A percentile compares a stretch with the other conserved stretches of the same genome.
Evolutionary conservation across 805 yeast genomes (phyloP).

Genomic region (Jamesozyma spencerorum): DNA sequence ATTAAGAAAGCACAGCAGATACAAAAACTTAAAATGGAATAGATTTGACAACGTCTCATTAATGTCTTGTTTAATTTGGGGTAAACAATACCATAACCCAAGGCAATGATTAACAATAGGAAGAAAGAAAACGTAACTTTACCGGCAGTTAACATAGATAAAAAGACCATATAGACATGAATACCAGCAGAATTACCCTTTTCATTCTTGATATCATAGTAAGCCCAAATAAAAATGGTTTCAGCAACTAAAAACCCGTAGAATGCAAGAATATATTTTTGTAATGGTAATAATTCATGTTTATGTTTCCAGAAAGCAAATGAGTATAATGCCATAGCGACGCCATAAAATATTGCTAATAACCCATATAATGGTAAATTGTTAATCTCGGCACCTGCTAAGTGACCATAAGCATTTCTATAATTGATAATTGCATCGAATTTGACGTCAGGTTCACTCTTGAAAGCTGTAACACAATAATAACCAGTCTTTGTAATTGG

Average conservation of each 20-base stretch:
- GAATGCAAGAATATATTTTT: slow-evolving; percentile 81
- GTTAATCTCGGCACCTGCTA: slow-evolving; percentile 86
- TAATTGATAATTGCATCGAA: slow-evolving; percentile 68
- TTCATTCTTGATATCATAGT: slow-evolving; percentile 73
- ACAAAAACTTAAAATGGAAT: slow-evolving; percentile 49
- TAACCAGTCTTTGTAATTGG: slow-evolving; percentile 71
- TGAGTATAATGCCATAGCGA: slow-evolving; percentile 71
- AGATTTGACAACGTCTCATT: slow-evolving; percentile 62
- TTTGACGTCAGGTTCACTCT: slow-evolving; percentile 33
- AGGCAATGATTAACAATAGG: slow-evolving; percentile 69
- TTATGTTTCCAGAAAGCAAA: slow-evolving; percentile 80
- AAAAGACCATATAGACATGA: slow-evolving; percentile 64
- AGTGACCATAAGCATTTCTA: slow-evolving; percentile 85
- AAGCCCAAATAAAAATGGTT: slow-evolving; percentile 82
- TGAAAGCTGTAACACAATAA: slow-evolving; percentile 76
- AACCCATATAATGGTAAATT: slow-evolving; percentile 83
- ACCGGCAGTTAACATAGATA: slow-evolving; percentile 69
- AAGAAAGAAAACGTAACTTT: slow-evolving; percentile 85
- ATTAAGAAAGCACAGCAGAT: slow-evolving; percentile 46
- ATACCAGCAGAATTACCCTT: slow-evolving; percentile 47
- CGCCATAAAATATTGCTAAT: slow-evolving; percentile 72
- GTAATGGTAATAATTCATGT: slow-evolving; percentile 80
- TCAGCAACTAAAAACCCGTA: slow-evolving; percentile 75
- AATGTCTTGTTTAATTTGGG: slow-evolving; percentile 67
- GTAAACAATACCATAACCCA: slow-evolving; percentile 92